These are phyloP conservation scores for Globisporangium cystogenes DNA, from an alignment of 352 stramenopile genomes.

Conservation along the genomic window DNA sequence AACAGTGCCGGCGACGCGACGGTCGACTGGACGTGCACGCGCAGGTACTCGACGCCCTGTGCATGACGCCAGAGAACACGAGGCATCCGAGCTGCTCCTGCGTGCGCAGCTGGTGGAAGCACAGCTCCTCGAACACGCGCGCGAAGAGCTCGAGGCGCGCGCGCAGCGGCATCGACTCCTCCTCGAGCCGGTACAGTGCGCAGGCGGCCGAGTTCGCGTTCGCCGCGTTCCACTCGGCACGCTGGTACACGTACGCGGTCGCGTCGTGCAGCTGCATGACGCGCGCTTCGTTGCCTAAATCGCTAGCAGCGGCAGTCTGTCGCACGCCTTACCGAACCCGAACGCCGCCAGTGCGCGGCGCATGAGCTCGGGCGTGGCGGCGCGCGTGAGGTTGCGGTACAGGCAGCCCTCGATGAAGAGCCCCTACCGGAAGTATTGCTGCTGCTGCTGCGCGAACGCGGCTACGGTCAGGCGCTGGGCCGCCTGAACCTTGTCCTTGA, in stretches of 20 bases:
- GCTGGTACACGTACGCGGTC: constrained; percentile 46
- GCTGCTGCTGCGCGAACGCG: constrained; percentile 33
- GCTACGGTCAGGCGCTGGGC: constrained; percentile 47
- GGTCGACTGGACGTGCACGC: constrained; percentile 75
- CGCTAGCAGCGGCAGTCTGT: constrained; percentile 35
- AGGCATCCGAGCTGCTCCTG: constrained; percentile 69
- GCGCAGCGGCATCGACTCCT: constrained; percentile 31
- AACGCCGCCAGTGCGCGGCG: constrained; percentile 39
- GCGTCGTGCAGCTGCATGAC: constrained; percentile 51
- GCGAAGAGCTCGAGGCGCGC: constrained; percentile 44
- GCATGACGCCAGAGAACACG: constrained; percentile 49
- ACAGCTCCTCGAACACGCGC: constrained; percentile 51
- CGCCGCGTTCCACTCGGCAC: constrained; percentile 49
- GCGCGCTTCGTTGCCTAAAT: constrained; percentile 39
- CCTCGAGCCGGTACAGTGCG: constrained; percentile 41
- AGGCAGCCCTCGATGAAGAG: constrained; percentile 66
- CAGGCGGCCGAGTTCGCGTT: constrained; percentile 58
- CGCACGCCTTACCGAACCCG: constrained; percentile 17
- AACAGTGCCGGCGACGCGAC: constrained; percentile 56
- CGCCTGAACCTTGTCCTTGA: constrained; percentile 83
- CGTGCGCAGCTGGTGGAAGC: constrained; percentile 59
- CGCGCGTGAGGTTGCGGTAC: constrained; percentile 59
- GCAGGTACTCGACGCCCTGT: constrained; percentile 54
- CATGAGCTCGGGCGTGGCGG: constrained; percentile 24
- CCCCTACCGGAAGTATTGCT: constrained; percentile 78